Conservation (phyloP, 257 asterid genomes). For the Plectranthus barbatus region DNA sequence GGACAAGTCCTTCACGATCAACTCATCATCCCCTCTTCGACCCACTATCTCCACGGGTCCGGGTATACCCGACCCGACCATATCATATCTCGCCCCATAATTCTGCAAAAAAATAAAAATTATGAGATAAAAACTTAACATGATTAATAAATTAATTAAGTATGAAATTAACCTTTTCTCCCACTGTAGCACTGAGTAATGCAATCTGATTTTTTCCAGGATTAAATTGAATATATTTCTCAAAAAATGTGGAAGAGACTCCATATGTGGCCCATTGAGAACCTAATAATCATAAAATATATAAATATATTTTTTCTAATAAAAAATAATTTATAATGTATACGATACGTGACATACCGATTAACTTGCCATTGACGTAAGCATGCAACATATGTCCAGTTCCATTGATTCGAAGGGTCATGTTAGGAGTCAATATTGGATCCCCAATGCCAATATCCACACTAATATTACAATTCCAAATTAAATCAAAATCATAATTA, state of each 20-base stretch:
- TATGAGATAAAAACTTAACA: too few relatives aligned
- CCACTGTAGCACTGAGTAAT: slow-evolving; percentile 59
- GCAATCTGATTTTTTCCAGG: slow-evolving; percentile 50
- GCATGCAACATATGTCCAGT: slow-evolving; percentile 54
- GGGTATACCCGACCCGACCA: slow-evolving; percentile 26
- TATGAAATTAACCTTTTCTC: slow-evolving; percentile 25
- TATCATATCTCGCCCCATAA: slow-evolving; percentile 51
- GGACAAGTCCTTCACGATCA: slow-evolving; percentile 42
- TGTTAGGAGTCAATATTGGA: slow-evolving; percentile 30
- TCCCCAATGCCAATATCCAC: slow-evolving; percentile 30
- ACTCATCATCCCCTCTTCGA: slow-evolving; percentile 38
- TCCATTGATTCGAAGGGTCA: slow-evolving; percentile 40
- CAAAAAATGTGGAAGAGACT: slow-evolving; percentile 17
- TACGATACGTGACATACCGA: too few relatives aligned
- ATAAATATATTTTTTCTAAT: too few relatives aligned
- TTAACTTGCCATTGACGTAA: slow-evolving; percentile 47
- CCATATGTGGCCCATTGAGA: slow-evolving; percentile 45
- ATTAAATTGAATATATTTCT: slow-evolving; percentile 29
- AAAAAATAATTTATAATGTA: too few relatives aligned
- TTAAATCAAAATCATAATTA: neutral
- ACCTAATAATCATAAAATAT: too few relatives aligned
- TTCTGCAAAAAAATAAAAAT: slow-evolving; percentile 17
- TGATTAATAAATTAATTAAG: too few relatives aligned
- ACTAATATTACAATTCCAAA: slow-evolving; percentile 10
- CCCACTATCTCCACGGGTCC: slow-evolving; percentile 56